Evolutionary conservation across 2,329 filamentous ascomycete genomes (phyloP).

Genomic region (Scortechinia acanthostroma): DNA sequence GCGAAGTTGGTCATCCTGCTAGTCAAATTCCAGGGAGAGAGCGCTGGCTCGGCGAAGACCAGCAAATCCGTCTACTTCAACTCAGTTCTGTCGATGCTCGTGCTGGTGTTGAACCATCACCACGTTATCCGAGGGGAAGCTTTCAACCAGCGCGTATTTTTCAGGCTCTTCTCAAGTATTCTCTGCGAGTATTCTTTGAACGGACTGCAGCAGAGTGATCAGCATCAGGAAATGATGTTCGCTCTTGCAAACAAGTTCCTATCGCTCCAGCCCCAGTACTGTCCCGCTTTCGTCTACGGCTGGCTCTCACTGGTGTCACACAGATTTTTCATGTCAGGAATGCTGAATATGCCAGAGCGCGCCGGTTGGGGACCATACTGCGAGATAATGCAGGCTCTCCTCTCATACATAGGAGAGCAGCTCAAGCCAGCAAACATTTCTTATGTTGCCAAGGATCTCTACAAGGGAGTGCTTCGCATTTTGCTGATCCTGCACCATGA

Average conservation of each 20-base stretch:
- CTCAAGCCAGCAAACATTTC: constrained; percentile 68
- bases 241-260: constrained; percentile 67
- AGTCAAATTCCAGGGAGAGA: constrained; percentile 63
- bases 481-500: constrained; percentile 85
- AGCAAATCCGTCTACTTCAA: constrained; percentile 69
- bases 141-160: constrained; percentile 85
- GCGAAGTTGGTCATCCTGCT: constrained; percentile 74
- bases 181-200: constrained; percentile 63
- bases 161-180: constrained; percentile 77
- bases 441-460: constrained; percentile 71
- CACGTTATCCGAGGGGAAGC: constrained; percentile 72
- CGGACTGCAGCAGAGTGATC: constrained; percentile 48
- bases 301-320: constrained; percentile 83
- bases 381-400: constrained; percentile 65
- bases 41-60: constrained; percentile 45
- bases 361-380: constrained; percentile 72
- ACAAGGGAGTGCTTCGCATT: constrained; percentile 76
- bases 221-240: constrained; percentile 64
- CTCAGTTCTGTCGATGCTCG: constrained; percentile 69
- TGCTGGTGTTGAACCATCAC: constrained; percentile 79
- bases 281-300: constrained; percentile 76
- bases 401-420: constrained; percentile 71
- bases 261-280: constrained; percentile 67
- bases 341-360: constrained; percentile 63
- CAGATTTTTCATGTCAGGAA: constrained; percentile 72